Evolutionary conservation across 2,329 filamentous ascomycete species (phyloP), one percentile per base, ranked within the genome.

Genomic region (Leptographium procerum): DNA sequence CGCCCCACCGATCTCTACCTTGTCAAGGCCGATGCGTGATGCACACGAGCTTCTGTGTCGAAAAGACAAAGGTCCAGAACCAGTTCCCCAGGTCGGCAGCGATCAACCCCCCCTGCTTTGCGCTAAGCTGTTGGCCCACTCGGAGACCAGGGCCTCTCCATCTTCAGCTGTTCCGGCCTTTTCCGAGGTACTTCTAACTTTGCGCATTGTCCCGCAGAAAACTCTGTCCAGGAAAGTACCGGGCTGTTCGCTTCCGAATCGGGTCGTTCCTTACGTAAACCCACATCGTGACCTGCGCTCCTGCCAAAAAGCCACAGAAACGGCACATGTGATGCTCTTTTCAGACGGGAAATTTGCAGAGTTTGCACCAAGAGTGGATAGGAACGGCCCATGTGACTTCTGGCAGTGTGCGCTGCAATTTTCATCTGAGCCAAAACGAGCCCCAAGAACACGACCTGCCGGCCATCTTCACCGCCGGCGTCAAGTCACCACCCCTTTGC

Each of bases 11-110:
- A n/a, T 48, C 45, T 28, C 22, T 24, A 3, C 3, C 24, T n/a
- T 22, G 7, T 8, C 40, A 4, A 5, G 19, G n/a, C 40, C 22
- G 43, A 47, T 50, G 24, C 47, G 14, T 50, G 47, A 50, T 29
- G 47, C 47, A 50, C 47, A 29, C 47, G 47, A 28, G 28, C 29
- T n/a, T 22, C 11, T 1, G 26, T 22, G 26, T 13, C 19, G 40
- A 57, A 28, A 59, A 59, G 19, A 29, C 29, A 29, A 31, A 36
- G 51, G 51, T 26, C 51, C 51, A 52, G 51, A 52, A 31, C 51
- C 19, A 24, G 24, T 54, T 54, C 52, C 52, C 52, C 53, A 55
- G 40, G 33, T 31, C 28, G 40, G 40, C 34, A 55, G 34, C 36
- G n/a, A 45, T 43, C 36, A n/a, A n/a, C n/a, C n/a, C 28, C 52